Evolutionary conservation across 768 basidiomycete genomes (phyloP).

Genomic region (Rhodotorula kratochvilovae): DNA sequence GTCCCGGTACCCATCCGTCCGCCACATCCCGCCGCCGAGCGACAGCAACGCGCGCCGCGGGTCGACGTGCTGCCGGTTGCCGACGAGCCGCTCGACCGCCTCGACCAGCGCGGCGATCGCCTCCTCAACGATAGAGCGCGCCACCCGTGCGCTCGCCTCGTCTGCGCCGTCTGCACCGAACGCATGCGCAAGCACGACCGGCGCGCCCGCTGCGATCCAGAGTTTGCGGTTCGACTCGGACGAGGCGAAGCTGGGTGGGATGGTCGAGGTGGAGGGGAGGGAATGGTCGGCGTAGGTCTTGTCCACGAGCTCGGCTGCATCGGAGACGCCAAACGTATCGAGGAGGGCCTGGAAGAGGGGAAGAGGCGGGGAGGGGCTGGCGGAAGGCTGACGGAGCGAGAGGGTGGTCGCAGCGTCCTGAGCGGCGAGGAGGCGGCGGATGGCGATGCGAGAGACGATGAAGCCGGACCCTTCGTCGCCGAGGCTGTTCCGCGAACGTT

Average conservation of each 20-base stretch:
- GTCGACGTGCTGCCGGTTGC: conserved; percentile 34
- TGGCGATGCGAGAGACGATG: conserved; percentile 43
- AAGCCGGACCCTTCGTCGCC: conserved; percentile 48
- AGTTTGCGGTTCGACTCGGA: conserved; percentile 42
- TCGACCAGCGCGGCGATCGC: conserved; percentile 41
- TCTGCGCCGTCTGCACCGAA: conserved; percentile 24
- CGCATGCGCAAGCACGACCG: conserved; percentile 43
- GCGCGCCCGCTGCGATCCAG: conserved; percentile 43
- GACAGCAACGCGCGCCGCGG: conserved; percentile 38
- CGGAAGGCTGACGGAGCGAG: conserved; percentile 4
- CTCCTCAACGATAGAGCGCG: conserved; percentile 36
- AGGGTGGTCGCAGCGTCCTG: conserved; percentile 41
- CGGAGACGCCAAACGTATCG: conserved; percentile 38
- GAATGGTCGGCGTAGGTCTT: conserved; percentile 29
- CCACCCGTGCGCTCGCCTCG: conserved; percentile 27
- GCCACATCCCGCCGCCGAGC: conserved; percentile 46
- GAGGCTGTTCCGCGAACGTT: conserved; percentile 23
- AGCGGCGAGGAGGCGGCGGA: conserved; percentile 39
- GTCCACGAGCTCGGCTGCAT: conserved; percentile 43
- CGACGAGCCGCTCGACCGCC: conserved; percentile 39
- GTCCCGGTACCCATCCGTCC: conserved; percentile 38
- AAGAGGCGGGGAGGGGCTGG: neutral
- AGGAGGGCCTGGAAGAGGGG: conserved; percentile 43
- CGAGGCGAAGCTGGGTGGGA: conserved; percentile 24
- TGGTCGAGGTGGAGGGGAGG: conserved; percentile 13